Percentiles rank a stretch among this genome's conserved stretches.
Conservation (phyloP, 768 basidiomycete genomes). For the Collybiopsis luxurians region DNA sequence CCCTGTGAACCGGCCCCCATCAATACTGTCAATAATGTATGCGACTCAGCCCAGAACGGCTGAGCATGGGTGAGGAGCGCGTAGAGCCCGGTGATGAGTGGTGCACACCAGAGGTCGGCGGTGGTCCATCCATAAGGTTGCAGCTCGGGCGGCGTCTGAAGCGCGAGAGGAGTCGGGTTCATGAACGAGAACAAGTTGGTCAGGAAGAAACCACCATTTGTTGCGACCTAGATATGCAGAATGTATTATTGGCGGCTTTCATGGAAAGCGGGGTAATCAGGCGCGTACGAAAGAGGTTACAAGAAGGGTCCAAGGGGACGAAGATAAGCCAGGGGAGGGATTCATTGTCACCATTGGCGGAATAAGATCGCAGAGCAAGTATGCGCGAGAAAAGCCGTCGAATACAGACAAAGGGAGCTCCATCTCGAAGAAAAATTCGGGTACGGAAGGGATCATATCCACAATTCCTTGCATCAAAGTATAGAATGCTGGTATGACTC, state of each 20-base stretch:
- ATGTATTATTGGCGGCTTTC: not conserved
- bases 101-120: slow-evolving; percentile 84
- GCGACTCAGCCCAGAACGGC: slow-evolving; percentile 72
- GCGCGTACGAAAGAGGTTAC: slow-evolving; percentile 65
- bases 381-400: slow-evolving; percentile 78
- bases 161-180: slow-evolving; percentile 61
- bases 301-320: slow-evolving; percentile 77
- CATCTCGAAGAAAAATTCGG: slow-evolving; percentile 44
- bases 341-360: slow-evolving; percentile 64
- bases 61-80: slow-evolving; percentile 85
- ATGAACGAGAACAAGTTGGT: slow-evolving; percentile 73
- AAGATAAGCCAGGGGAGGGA: slow-evolving; percentile 44
- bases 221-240: slow-evolving; percentile 45
- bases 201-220: slow-evolving; percentile 83
- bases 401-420: slow-evolving; percentile 74
- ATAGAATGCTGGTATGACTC: slow-evolving; percentile 63
- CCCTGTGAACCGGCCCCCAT: slow-evolving; percentile 36
- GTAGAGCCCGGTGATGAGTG: slow-evolving; percentile 72
- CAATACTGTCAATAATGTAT: slow-evolving; percentile 43
- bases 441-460: slow-evolving; percentile 56
- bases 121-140: slow-evolving; percentile 83
- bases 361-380: slow-evolving; percentile 75
- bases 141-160: slow-evolving; percentile 80
- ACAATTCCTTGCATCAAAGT: slow-evolving; percentile 57
- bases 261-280: not conserved